A percentile compares a stretch with the other conserved stretches of the same genome.
Conservation (phyloP, 208 protist species). For the Naegleria gruberi region DNA sequence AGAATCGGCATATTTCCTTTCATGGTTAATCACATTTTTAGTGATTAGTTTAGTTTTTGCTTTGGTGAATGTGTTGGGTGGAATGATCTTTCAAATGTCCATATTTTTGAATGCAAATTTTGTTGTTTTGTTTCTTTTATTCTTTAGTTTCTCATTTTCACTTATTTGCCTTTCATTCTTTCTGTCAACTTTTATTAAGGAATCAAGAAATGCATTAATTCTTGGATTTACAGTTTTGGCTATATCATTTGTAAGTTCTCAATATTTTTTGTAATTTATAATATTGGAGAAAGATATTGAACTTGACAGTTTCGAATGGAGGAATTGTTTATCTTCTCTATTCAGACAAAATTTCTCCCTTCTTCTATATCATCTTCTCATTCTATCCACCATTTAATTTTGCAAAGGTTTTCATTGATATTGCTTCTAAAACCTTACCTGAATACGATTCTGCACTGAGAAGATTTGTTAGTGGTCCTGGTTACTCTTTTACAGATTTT, state of each 20-base stretch:
- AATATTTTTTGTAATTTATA: no score
- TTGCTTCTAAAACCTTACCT: background rate
- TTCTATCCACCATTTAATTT: constrained; percentile 23
- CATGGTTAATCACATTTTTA: constrained; percentile 34
- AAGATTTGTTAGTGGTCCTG: background rate
- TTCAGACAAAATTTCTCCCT: background rate
- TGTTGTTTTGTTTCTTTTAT: constrained; percentile 36
- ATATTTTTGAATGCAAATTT: constrained; percentile 26
- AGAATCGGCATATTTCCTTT: constrained; percentile 28
- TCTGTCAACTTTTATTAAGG: constrained; percentile 32
- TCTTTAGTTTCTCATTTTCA: constrained; percentile 37
- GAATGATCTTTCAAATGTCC: background rate
- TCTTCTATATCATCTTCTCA: background rate
- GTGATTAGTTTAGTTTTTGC: constrained; percentile 21
- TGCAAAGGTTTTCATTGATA: constrained; percentile 16
- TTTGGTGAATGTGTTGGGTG: constrained; percentile 24
- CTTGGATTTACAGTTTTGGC: background rate
- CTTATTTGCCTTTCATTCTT: constrained; percentile 34
- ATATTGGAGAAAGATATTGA: background rate
- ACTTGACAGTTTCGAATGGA: background rate
- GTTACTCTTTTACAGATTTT: background rate
- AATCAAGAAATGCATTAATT: constrained; percentile 27
- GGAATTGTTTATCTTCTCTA: background rate
- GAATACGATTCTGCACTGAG: background rate
- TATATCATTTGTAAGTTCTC: no score